Evolutionary conservation across 2,329 filamentous ascomycete genomes (phyloP).

Genomic region (Pseudogymnoascus sp.): DNA sequence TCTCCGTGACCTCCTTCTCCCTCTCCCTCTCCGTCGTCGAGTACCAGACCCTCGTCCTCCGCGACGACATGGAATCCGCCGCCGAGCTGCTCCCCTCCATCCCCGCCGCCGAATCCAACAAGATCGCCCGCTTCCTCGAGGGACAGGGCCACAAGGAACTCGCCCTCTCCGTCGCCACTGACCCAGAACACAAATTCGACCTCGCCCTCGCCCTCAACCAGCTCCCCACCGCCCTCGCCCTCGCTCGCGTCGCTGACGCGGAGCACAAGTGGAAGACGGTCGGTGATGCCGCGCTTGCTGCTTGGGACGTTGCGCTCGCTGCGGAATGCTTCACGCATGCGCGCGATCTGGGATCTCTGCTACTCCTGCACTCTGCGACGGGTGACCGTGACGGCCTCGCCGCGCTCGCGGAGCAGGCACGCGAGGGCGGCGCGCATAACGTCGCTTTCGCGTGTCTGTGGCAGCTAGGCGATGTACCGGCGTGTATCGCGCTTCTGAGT

Average conservation of each 20-base stretch:
- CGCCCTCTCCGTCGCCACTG: slow-evolving; percentile 87
- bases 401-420: slow-evolving; percentile 66
- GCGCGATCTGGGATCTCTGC: slow-evolving; percentile 80
- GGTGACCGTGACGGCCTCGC: slow-evolving; percentile 68
- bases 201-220: slow-evolving; percentile 77
- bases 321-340: slow-evolving; percentile 90
- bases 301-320: slow-evolving; percentile 81
- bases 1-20: slow-evolving; percentile 81
- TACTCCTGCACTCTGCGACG: slow-evolving; percentile 83
- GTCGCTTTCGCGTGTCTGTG: slow-evolving; percentile 87
- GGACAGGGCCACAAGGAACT: slow-evolving; percentile 96
- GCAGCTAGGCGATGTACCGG: slow-evolving; percentile 76
- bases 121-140: slow-evolving; percentile 94
- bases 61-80: slow-evolving; percentile 87
- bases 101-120: slow-evolving; percentile 90
- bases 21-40: slow-evolving; percentile 90
- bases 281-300: slow-evolving; percentile 78
- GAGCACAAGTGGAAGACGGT: slow-evolving; percentile 99
- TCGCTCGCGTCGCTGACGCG: slow-evolving; percentile 74
- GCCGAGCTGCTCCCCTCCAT: slow-evolving; percentile 78
- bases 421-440: slow-evolving; percentile 75
- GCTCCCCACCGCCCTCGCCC: slow-evolving; percentile 74
- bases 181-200: slow-evolving; percentile 94
- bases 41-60: slow-evolving; percentile 92
- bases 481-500: slow-evolving; percentile 70